Evolutionary conservation across 352 stramenopile genomes (phyloP), one percentile per base, ranked within the genome.

Genomic region (Poterioochromonas sp.): DNA sequence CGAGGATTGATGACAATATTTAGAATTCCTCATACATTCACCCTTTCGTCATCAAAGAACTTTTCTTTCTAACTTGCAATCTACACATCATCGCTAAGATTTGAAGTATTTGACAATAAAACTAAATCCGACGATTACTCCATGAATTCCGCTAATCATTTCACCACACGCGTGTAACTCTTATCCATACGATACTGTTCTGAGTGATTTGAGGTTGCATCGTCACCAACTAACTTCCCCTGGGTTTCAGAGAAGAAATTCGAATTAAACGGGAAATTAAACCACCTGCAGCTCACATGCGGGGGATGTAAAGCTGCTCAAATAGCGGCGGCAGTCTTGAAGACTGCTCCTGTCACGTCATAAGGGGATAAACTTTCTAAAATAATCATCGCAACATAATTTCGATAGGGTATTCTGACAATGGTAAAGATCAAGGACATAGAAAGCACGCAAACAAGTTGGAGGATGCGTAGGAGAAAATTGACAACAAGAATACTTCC

Each of bases 191-290:
- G 2, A 54, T 58, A 74, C 12, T 44, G 32, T 44, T 43, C 18
- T n/a, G n/a, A n/a, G n/a, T n/a, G n/a, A 44, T 8, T 44, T 54
- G 58, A 5, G n/a, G n/a, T n/a, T n/a, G n/a, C n/a, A n/a, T n/a
- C n/a, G n/a, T n/a, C n/a, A 32, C 32, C 40, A 37, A n/a, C 29
- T 53, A 74, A n/a, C n/a, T n/a, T n/a, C n/a, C n/a, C n/a, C n/a
- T n/a, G n/a, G n/a, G n/a, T n/a, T n/a, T n/a, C n/a, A n/a, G n/a
- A n/a, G n/a, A n/a, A 74, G 39, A 58, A 39, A 37, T 74, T 2
- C 65, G 65, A 58, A 74, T 74, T 35, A 40, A 74, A 39, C 40
- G 65, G 18, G 65, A 37, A 54, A 58, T 54, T 39, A 54, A 54
- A 8, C 37, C 43, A n/a, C 0, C 40, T 26, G 53, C 65, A 74